Conservation (phyloP, 352 stramenopile species). For the Aphanomyces invadans region DNA sequence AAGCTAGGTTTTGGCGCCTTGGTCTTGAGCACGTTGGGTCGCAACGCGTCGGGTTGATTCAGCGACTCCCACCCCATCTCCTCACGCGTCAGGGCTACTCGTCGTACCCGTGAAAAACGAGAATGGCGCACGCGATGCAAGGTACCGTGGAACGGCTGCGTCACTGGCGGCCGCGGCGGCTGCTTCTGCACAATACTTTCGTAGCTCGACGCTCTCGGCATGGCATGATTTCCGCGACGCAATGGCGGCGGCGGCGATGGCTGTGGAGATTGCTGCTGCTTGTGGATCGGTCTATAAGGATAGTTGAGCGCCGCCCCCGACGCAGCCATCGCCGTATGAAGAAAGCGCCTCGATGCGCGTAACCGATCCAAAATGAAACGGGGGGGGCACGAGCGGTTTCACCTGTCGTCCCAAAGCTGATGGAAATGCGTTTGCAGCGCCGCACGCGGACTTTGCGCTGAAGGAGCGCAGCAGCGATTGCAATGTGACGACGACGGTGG, state of each 20-base stretch:
- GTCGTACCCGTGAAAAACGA: too few species aligned
- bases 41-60: not conserved
- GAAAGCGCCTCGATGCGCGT: too few species aligned
- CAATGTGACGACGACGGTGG: too few species aligned
- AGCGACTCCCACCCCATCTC: slow-evolving; percentile 11
- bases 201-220: not conserved
- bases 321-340: not conserved
- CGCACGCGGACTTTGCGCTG: too few species aligned
- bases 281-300: not conserved
- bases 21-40: not conserved
- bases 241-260: not conserved
- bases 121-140: not conserved
- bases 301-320: not conserved
- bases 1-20: not conserved
- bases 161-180: slow-evolving; percentile 3
- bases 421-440: too few species aligned
- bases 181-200: slow-evolving; percentile 1
- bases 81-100: slow-evolving; percentile 5
- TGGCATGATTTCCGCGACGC: not conserved
- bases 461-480: too few species aligned
- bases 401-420: too few species aligned
- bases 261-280: not conserved
- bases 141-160: slow-evolving; percentile 17
- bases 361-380: too few species aligned
- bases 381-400: too few species aligned